phyloP scores from a whole-genome alignment of 2,329 filamentous ascomycete species.

The Dothidotthia symphoricarpi region DNA sequence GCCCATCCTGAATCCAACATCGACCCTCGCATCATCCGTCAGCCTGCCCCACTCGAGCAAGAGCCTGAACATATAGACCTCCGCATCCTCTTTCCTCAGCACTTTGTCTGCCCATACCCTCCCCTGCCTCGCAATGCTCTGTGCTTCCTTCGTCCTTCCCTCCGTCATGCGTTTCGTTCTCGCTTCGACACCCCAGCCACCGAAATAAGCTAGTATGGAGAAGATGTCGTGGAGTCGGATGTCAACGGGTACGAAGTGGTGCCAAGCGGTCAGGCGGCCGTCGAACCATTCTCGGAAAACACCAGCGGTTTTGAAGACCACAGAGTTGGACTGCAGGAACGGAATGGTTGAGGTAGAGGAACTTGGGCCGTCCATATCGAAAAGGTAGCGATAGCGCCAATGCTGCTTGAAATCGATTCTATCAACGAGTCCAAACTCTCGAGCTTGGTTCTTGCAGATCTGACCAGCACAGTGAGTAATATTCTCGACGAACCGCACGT shows the following conservation, averaged over 20 bases:
- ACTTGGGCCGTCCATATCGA: conserved; percentile 67
- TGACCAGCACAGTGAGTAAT: conserved; percentile 56
- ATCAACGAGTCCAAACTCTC: conserved; percentile 52
- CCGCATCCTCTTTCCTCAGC: conserved; percentile 60
- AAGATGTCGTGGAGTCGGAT: conserved; percentile 70
- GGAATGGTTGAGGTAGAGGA: conserved; percentile 66
- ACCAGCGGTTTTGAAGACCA: conserved; percentile 65
- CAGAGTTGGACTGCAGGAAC: conserved; percentile 63
- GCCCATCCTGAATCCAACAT: conserved; percentile 34
- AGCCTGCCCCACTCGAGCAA: conserved; percentile 65
- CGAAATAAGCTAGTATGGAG: conserved; percentile 71
- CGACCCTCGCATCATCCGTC: conserved; percentile 37
- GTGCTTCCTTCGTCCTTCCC: conserved; percentile 25
- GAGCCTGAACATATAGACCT: conserved; percentile 75
- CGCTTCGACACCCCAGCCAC: conserved; percentile 28
- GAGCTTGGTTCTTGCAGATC: conserved; percentile 54
- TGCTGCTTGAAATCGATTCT: conserved; percentile 56
- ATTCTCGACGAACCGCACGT: conserved; percentile 60
- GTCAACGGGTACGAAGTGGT: conserved; percentile 78
- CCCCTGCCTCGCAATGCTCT: conserved; percentile 34
- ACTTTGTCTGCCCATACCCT: conserved; percentile 38
- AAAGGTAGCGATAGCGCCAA: conserved; percentile 66
- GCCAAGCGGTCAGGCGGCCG: conserved; percentile 70
- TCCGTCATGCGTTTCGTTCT: conserved; percentile 30
- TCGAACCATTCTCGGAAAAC: conserved; percentile 80